These are phyloP conservation scores for Amylocarpus encephaloides DNA, from an alignment of 2,329 filamentous ascomycete genomes.

Conservation along the genomic window DNA sequence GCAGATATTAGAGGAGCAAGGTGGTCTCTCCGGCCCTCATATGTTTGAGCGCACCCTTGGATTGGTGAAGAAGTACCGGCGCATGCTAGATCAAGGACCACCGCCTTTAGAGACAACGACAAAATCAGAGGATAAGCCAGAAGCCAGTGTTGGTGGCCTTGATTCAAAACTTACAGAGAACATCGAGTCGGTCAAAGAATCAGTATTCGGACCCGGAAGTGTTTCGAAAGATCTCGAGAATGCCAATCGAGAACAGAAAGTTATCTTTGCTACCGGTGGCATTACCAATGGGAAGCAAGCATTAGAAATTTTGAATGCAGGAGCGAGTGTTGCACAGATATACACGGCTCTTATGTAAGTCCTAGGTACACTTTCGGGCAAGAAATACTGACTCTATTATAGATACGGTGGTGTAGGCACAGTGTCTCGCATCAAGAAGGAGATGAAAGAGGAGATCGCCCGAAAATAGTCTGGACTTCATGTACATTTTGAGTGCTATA, in stretches of 20 bases:
- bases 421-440: conserved; percentile 57
- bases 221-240: neutral
- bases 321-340: conserved; percentile 84
- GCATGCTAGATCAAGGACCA: conserved; percentile 52
- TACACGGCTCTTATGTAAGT: conserved; percentile 61
- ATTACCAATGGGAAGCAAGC: conserved; percentile 87
- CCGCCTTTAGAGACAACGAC: conserved; percentile 23
- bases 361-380: neutral
- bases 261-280: conserved; percentile 89
- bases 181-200: conserved; percentile 26
- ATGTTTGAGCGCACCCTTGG: conserved; percentile 75
- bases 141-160: conserved; percentile 30
- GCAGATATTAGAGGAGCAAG: conserved; percentile 64
- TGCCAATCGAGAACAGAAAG: conserved; percentile 46
- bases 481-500: no score
- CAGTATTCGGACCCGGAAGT: conserved; percentile 1
- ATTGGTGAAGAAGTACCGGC: conserved; percentile 74
- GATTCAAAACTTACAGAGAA: conserved; percentile 32
- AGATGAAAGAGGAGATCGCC: conserved; percentile 46
- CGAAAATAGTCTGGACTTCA: conserved; percentile 30
- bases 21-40: conserved; percentile 86
- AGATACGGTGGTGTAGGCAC: conserved; percentile 59
- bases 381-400: conserved; percentile 8
- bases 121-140: conserved; percentile 12
- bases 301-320: conserved; percentile 73